These are phyloP conservation scores for Rosa lucieae DNA, from an alignment of 306 rosid species.

Conservation along the genomic window DNA sequence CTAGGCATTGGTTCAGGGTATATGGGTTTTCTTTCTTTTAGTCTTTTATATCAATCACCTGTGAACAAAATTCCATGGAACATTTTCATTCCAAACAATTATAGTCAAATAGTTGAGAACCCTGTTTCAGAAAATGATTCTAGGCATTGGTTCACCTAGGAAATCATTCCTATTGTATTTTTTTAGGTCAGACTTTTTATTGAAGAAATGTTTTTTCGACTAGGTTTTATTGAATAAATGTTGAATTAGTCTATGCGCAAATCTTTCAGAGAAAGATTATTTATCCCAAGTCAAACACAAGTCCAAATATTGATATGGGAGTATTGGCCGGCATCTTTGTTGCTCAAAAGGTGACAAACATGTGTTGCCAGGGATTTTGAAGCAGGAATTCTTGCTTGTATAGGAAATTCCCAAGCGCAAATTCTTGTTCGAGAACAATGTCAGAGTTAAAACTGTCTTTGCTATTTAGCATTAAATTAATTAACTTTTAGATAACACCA, in stretches of 20 bases:
- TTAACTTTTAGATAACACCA: background rate
- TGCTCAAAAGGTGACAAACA: background rate
- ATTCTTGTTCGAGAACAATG: background rate
- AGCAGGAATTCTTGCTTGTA: background rate
- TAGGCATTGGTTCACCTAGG: no score
- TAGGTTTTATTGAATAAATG: background rate
- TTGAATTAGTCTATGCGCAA: background rate
- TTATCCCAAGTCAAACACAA: background rate
- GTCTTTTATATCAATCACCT: background rate
- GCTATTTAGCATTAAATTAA: background rate
- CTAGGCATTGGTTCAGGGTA: background rate
- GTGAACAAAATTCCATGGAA: no score
- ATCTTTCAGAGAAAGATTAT: background rate
- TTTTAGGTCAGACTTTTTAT: background rate
- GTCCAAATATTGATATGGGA: background rate
- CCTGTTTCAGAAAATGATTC: no score
- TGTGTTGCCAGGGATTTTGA: background rate
- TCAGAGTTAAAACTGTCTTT: background rate
- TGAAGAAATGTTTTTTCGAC: background rate
- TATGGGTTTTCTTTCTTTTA: background rate
- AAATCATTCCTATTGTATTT: background rate
- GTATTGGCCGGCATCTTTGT: background rate
- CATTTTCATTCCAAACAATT: no score
- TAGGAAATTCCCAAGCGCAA: slow-evolving; percentile 3
- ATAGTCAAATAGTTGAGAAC: no score